These are phyloP conservation scores for Globisporangium heterothallicum DNA, from an alignment of 352 stramenopile species.

Conservation along the genomic window DNA sequence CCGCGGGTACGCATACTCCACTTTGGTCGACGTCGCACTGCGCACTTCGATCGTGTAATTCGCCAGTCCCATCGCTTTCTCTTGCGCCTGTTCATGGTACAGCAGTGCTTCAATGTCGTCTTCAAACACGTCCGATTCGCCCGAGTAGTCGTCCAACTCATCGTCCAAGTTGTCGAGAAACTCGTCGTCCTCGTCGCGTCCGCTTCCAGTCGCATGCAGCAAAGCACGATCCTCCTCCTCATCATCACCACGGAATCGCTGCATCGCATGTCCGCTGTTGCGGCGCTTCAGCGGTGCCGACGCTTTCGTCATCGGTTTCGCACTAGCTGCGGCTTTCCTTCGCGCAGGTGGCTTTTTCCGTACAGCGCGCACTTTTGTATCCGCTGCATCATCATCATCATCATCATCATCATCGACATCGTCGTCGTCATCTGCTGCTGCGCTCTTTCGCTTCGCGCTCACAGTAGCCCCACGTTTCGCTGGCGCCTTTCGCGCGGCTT, in stretches of 20 bases:
- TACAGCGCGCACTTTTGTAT: background rate
- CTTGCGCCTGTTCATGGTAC: slow-evolving; percentile 37
- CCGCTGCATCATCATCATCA: no score
- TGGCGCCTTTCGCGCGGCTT: slow-evolving; percentile 13
- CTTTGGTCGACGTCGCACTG: slow-evolving; percentile 15
- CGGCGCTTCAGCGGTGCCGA: slow-evolving; percentile 1
- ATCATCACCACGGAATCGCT: no score
- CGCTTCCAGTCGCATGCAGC: slow-evolving; percentile 6
- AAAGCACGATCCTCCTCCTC: slow-evolving; percentile 7
- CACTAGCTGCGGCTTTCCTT: slow-evolving; percentile 4
- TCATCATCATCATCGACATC: no score
- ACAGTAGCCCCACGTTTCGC: background rate
- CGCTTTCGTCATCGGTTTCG: slow-evolving; percentile 1
- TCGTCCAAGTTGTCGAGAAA: slow-evolving; percentile 40
- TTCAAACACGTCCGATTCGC: slow-evolving; percentile 71
- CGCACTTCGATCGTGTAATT: slow-evolving; percentile 50
- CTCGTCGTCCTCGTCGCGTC: slow-evolving; percentile 29
- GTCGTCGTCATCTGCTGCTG: background rate
- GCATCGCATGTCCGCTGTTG: background rate
- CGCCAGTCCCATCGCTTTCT: slow-evolving; percentile 40
- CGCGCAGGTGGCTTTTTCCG: background rate
- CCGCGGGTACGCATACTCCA: slow-evolving; percentile 49
- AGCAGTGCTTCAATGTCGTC: slow-evolving; percentile 65
- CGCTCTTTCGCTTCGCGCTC: background rate
- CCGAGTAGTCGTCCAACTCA: slow-evolving; percentile 44